A percentile compares a stretch with the other conserved stretches of the same genome.
Conservation (phyloP, 2,329 filamentous ascomycete species). For the Aureobasidium pullulans region DNA sequence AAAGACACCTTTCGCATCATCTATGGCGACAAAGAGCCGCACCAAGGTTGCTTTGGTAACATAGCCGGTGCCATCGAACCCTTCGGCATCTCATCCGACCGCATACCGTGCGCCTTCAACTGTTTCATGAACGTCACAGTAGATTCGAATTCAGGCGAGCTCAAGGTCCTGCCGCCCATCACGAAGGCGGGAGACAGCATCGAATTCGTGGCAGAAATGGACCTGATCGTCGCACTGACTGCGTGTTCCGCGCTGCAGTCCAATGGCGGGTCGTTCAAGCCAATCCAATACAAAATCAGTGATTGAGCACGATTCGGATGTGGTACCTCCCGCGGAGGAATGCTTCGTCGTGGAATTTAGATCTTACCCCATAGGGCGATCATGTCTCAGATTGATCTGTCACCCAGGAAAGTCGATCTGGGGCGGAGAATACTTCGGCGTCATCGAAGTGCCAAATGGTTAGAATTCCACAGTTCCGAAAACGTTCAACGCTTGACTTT, state of each 20-base stretch:
- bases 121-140: constrained; percentile 25
- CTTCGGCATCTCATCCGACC: constrained; percentile 19
- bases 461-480: background rate
- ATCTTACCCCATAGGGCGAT: background rate
- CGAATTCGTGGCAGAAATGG: constrained; percentile 23
- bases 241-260: constrained; percentile 21
- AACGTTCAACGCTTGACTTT: background rate
- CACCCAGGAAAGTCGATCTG: background rate
- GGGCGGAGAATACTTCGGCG: background rate
- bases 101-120: constrained; percentile 22
- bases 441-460: background rate
- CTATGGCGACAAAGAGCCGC: constrained; percentile 22
- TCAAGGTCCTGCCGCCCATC: constrained; percentile 21
- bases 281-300: constrained; percentile 17
- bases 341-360: background rate
- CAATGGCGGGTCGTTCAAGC: constrained; percentile 22
- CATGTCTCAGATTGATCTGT: background rate
- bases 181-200: constrained; percentile 22
- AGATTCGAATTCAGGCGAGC: constrained; percentile 19
- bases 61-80: constrained; percentile 18
- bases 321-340: background rate
- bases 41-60: constrained; percentile 24
- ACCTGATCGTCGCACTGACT: constrained; percentile 22
- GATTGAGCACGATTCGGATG: background rate
- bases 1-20: constrained; percentile 21